Base-by-base conservation (phyloP, 192 early-diverging fungal genomes). In the Mortierella hygrophila region DNA sequence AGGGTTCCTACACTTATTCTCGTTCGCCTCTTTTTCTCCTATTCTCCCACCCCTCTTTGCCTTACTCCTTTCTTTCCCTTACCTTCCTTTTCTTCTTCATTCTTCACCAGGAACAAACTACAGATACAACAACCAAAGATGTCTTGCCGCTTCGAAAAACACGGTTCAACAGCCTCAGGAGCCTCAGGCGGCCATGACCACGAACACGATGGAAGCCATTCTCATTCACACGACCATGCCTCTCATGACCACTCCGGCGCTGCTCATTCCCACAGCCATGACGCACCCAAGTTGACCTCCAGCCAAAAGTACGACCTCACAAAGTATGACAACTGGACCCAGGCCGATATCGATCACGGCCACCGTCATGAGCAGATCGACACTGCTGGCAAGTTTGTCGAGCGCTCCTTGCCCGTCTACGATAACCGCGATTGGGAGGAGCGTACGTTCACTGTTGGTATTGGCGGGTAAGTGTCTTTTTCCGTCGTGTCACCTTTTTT, bases 301-400 rank as follows among this genome's bases (percentile, higher is more conserved):
- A 86, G 84, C 23, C 85, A 88, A 74, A 86, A 81, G 32, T 86
- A 86, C 54, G 78, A 78, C 65, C 75, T 77, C 23, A 86, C 84
- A 38, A 86, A 86, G 54, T 71, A 81, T n/a, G 84, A 86, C 2
- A 79, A 79, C 32, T 86, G 84, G 84, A 86, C 84, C 3, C 84
- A 86, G 74, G 63, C 70, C 23, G 82, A 86, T 55, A 79, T 74
- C 40, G 97, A 97, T 29, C 97, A 98, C 81, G 97, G 97, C 6
- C 97, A 99, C 88, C 94, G 95, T 37, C 97, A 98, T 88, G 98
- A 99, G 80, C 90, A 94, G 54, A 90, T 99, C 76, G 97, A 98
- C 68, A 92, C 94, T 72, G 96, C 97, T 0, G 98, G 98, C 49
- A 89, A 89, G 69, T 99, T 92, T 91, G 87, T 90, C 20, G 95